Conservation (phyloP, 345 rosid genomes). For the Eucalyptus pauciflora region DNA sequence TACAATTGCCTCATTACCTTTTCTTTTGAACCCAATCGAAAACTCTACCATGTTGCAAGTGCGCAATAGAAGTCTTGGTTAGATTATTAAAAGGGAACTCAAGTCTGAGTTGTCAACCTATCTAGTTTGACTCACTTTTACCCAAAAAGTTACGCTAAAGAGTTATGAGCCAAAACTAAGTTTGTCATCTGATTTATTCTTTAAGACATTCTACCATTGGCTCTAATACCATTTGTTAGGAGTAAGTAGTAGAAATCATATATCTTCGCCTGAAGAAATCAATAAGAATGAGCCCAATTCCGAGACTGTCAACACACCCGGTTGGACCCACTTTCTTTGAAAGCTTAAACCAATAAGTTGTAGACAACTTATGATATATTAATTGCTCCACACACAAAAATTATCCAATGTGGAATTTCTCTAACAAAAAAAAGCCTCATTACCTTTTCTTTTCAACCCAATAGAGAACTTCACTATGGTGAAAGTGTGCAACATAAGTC, state of each 20-base stretch:
- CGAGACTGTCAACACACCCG: too few relatives aligned
- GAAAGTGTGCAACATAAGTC: fast-evolving
- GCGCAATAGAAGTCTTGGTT: too few relatives aligned
- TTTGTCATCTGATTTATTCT: background rate
- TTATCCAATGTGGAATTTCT: too few relatives aligned
- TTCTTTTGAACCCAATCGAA: background rate
- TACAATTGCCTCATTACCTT: background rate
- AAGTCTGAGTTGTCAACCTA: too few relatives aligned
- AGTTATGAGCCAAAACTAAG: too few relatives aligned
- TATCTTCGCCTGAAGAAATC: background rate
- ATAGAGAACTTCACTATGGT: too few relatives aligned
- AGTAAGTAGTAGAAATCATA: background rate
- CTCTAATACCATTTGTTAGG: background rate
- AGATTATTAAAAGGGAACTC: too few relatives aligned
- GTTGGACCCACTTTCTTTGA: background rate
- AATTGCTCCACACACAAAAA: background rate
- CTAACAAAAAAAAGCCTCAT: background rate
- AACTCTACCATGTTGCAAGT: background rate
- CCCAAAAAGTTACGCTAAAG: too few relatives aligned
- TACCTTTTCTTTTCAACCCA: too few relatives aligned
- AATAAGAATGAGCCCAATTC: too few relatives aligned
- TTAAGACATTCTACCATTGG: background rate
- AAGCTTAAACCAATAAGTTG: background rate
- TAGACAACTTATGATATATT: too few relatives aligned
- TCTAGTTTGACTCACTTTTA: too few relatives aligned